phyloP scores from a whole-genome alignment of 345 rosid genomes.

The Populus nigra region DNA sequence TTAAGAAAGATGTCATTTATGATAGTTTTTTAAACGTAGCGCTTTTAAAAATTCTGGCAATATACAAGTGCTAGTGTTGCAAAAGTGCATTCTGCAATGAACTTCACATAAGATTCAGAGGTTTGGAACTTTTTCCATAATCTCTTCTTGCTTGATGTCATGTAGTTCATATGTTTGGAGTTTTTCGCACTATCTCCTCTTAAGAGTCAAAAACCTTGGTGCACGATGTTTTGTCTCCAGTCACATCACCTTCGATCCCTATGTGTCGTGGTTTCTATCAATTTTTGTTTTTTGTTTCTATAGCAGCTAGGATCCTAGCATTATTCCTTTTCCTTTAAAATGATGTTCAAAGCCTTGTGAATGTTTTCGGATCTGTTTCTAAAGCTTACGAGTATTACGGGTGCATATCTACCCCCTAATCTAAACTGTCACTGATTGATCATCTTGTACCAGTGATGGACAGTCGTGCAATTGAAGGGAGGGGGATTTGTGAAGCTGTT shows the following conservation, averaged over 20 bases:
- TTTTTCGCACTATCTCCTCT: neutral
- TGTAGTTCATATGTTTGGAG: neutral
- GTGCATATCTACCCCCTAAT: neutral
- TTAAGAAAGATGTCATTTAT: neutral
- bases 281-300: neutral
- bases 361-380: neutral
- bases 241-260: no score
- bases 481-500: constrained; percentile 53
- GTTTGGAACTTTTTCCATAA: neutral
- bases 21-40: neutral
- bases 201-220: neutral
- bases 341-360: neutral
- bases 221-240: neutral
- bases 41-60: neutral
- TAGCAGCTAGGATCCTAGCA: neutral
- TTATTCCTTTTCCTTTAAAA: neutral
- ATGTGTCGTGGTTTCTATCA: neutral
- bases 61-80: neutral
- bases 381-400: neutral
- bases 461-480: constrained; percentile 55
- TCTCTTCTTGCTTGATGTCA: neutral
- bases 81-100: neutral
- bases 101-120: neutral
- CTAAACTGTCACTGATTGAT: constrained; percentile 9
- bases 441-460: constrained; percentile 50